Conservation (phyloP, 2,329 filamentous ascomycete genomes). For the Aspergillus clavatus region DNA sequence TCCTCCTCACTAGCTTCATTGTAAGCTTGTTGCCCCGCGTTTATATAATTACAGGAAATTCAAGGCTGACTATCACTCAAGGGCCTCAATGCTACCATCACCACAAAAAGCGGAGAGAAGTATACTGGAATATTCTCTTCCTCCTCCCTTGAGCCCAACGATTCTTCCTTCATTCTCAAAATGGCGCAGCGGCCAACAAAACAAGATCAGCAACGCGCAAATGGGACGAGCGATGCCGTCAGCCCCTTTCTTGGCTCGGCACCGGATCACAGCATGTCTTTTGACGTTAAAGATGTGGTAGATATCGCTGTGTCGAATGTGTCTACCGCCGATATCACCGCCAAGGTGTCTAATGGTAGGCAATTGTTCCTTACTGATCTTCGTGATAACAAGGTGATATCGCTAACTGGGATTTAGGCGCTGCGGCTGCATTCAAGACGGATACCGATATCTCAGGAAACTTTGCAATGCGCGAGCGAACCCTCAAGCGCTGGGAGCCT, state of each 20-base stretch:
- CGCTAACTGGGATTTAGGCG: constrained; percentile 48
- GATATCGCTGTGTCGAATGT: constrained; percentile 54
- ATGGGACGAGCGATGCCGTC: constrained; percentile 39
- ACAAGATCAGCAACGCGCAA: constrained; percentile 32
- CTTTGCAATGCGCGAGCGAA: constrained; percentile 64
- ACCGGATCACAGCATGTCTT: constrained; percentile 52
- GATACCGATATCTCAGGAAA: constrained; percentile 81
- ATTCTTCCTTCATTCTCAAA: constrained; percentile 57
- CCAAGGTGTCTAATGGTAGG: constrained; percentile 56
- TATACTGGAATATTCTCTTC: constrained; percentile 59
- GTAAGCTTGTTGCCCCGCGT: constrained; percentile 41
- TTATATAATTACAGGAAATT: neutral
- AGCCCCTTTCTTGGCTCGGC: constrained; percentile 40
- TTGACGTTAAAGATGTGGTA: constrained; percentile 57
- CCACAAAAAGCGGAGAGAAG: constrained; percentile 56
- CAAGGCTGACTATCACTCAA: constrained; percentile 30
- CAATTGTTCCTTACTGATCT: neutral
- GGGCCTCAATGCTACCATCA: constrained; percentile 54
- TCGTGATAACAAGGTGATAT: neutral
- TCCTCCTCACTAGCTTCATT: constrained; percentile 55
- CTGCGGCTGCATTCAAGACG: constrained; percentile 69
- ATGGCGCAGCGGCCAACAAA: constrained; percentile 56
- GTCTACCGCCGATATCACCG: constrained; percentile 46
- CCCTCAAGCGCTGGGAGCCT: constrained; percentile 77
- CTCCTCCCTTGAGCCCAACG: constrained; percentile 48